These are phyloP conservation scores for Populus trichocarpa DNA, from an alignment of 441 rosid species.

Conservation along the genomic window DNA sequence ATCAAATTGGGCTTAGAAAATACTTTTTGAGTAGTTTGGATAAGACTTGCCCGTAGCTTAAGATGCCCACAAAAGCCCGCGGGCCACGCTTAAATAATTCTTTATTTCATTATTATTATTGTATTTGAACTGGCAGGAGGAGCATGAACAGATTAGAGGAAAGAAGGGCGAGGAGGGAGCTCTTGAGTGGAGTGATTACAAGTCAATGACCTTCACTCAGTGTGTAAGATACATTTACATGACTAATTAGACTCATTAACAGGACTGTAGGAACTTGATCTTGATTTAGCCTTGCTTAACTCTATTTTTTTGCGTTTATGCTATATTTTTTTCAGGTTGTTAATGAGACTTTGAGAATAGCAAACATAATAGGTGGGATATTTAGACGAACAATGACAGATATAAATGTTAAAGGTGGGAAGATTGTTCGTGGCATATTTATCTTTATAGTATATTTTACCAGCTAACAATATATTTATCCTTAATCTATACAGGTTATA, in stretches of 20 bases:
- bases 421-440: neutral
- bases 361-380: conserved; percentile 89
- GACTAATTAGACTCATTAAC: neutral
- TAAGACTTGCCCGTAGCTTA: neutral
- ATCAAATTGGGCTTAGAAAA: conserved; percentile 3
- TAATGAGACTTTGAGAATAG: conserved; percentile 80
- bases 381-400: conserved; percentile 79
- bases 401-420: conserved; percentile 63
- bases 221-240: conserved; percentile 52
- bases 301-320: neutral
- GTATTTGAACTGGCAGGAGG: conserved; percentile 49
- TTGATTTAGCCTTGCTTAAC: neutral
- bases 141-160: conserved; percentile 73
- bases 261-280: neutral
- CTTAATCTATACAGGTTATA: conserved; percentile 44
- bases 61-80: neutral
- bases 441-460: neutral
- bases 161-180: conserved; percentile 44
- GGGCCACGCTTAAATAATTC: neutral
- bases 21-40: neutral
- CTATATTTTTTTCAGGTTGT: conserved; percentile 48
- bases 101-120: neutral
- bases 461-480: neutral
- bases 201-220: conserved; percentile 96
- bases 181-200: conserved; percentile 89